These are phyloP conservation scores for Brassica juncea DNA, from an alignment of 345 rosid genomes.

Conservation along the genomic window DNA sequence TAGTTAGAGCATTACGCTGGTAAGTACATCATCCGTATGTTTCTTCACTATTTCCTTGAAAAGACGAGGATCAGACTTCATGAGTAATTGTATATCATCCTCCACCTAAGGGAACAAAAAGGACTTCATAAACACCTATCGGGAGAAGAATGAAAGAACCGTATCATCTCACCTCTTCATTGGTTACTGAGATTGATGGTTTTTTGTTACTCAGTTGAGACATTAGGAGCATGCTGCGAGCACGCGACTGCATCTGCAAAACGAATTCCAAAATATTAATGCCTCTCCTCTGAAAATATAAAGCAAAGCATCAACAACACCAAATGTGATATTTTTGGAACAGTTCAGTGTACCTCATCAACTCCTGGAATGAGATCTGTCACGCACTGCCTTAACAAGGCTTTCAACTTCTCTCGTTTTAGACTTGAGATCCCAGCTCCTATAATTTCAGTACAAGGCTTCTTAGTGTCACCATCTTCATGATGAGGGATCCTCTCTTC, in stretches of 20 bases:
- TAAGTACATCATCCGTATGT: slow-evolving; percentile 14
- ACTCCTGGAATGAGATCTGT: slow-evolving; percentile 8
- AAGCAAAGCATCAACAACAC: slow-evolving; percentile 4
- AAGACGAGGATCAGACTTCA: slow-evolving; percentile 31
- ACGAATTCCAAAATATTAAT: background rate
- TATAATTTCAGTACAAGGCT: slow-evolving; percentile 19
- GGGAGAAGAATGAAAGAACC: background rate
- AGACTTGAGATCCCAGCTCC: slow-evolving; percentile 33
- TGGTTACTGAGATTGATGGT: background rate
- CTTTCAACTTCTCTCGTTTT: slow-evolving; percentile 32
- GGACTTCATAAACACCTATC: slow-evolving; percentile 12
- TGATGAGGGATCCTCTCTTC: slow-evolving; percentile 25
- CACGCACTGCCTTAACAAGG: slow-evolving; percentile 34
- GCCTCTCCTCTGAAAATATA: background rate
- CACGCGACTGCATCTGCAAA: slow-evolving; percentile 35
- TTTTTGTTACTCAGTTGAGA: slow-evolving; percentile 21
- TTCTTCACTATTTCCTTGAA: slow-evolving; percentile 21
- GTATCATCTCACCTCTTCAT: slow-evolving; percentile 11
- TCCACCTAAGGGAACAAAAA: slow-evolving; percentile 21
- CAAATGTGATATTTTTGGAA: background rate
- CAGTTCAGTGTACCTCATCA: slow-evolving; percentile 29
- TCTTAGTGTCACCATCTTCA: background rate
- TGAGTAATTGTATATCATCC: slow-evolving; percentile 18
- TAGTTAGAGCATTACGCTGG: slow-evolving; percentile 20
- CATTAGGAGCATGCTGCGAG: background rate